Conservation (phyloP, 225 moss, liverwort and hornwort genomes). For the Ulota crispa region DNA sequence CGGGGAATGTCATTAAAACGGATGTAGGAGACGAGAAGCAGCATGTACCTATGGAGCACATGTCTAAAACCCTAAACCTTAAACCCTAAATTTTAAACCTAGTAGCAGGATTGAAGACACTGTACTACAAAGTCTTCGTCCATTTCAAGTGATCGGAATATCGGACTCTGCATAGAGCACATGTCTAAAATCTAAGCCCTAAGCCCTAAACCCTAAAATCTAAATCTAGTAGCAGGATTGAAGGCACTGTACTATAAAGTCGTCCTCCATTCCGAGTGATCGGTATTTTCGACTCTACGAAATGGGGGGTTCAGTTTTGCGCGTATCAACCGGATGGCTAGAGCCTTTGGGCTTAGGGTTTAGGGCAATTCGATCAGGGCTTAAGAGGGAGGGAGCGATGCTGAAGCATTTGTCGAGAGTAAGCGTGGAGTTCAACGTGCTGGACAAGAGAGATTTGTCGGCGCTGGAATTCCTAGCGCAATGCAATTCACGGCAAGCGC, state of each 20-base stretch:
- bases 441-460: slow-evolving; percentile 58
- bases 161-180: neutral
- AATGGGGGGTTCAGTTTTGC: neutral
- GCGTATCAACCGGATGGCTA: neutral
- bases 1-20: neutral
- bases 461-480: slow-evolving; percentile 67
- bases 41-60: neutral
- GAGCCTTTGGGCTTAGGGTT: neutral
- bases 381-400: slow-evolving; percentile 24
- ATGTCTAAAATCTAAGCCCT: neutral
- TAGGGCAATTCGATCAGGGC: neutral
- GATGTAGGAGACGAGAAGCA: neutral
- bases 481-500: slow-evolving; percentile 66
- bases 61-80: neutral
- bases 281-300: neutral
- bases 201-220: neutral
- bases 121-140: neutral
- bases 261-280: neutral
- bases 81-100: neutral
- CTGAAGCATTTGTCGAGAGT: slow-evolving; percentile 59
- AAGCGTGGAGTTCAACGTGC: slow-evolving; percentile 62
- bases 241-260: neutral
- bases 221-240: neutral
- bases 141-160: neutral
- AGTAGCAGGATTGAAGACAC: neutral